Evolutionary conservation across 2,329 filamentous ascomycete species (phyloP).

Genomic region (Talaromyces sp.): DNA sequence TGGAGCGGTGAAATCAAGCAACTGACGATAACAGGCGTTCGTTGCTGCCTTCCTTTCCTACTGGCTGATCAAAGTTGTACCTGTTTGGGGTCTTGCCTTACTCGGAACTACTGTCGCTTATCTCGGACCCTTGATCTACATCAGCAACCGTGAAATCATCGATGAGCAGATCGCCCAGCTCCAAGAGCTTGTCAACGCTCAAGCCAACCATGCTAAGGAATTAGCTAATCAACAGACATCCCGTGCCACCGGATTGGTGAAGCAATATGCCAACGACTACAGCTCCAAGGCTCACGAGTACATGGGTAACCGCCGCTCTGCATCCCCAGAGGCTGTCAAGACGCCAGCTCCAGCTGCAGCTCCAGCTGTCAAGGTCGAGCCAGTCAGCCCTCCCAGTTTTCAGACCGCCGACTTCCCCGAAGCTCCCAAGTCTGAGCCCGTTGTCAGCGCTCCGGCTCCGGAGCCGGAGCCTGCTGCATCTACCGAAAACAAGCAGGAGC

Average conservation of each 20-base stretch:
- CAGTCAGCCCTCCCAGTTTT: constrained; percentile 31
- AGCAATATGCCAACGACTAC: constrained; percentile 59
- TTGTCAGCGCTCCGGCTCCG: constrained; percentile 25
- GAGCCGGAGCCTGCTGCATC: constrained; percentile 20
- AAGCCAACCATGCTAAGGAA: constrained; percentile 58
- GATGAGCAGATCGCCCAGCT: constrained; percentile 57
- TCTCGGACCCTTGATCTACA: constrained; percentile 59
- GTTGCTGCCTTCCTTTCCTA: constrained; percentile 56
- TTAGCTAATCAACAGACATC: constrained; percentile 58
- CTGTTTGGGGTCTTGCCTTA: constrained; percentile 61
- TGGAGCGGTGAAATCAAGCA: constrained; percentile 5
- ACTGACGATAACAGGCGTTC: constrained; percentile 50
- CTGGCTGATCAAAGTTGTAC: constrained; percentile 63
- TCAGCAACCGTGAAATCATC: constrained; percentile 62
- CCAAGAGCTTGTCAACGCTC: constrained; percentile 53
- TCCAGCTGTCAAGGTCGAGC: constrained; percentile 37
- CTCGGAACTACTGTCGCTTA: constrained; percentile 55
- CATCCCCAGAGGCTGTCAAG: constrained; percentile 34
- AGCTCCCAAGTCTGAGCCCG: constrained; percentile 41
- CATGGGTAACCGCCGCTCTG: constrained; percentile 37
- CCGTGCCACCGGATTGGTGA: constrained; percentile 55
- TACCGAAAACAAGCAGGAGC: constrained; percentile 32
- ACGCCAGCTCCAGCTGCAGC: constrained; percentile 40
- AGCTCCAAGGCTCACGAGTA: constrained; percentile 58
- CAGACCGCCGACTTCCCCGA: constrained; percentile 51